A percentile compares a stretch with the other conserved stretches of the same genome.
Evolutionary conservation across 2,329 filamentous ascomycete genomes (phyloP).

Genomic region (Cladosporium sp.): DNA sequence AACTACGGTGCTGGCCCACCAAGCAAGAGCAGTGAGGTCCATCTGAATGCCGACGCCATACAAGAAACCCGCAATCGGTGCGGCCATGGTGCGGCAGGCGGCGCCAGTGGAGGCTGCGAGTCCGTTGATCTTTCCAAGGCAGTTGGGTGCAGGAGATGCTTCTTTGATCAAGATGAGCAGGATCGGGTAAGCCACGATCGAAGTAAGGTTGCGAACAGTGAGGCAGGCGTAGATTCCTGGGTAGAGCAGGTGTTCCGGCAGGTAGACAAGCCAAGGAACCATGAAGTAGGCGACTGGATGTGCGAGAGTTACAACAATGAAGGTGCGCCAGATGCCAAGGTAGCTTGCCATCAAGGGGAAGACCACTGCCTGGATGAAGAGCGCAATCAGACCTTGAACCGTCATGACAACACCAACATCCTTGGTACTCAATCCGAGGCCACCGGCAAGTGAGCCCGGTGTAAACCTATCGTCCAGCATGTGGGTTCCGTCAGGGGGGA

Average conservation of each 20-base stretch:
- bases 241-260: constrained; percentile 52
- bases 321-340: constrained; percentile 63
- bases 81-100: constrained; percentile 63
- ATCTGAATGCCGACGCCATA: constrained; percentile 58
- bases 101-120: constrained; percentile 68
- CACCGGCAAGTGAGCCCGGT: constrained; percentile 46
- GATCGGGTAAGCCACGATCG: constrained; percentile 64
- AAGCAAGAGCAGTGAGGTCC: constrained; percentile 57
- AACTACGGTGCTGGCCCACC: constrained; percentile 56
- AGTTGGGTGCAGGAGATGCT: constrained; percentile 57
- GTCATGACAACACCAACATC: constrained; percentile 65
- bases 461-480: constrained; percentile 21
- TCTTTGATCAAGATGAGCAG: constrained; percentile 69
- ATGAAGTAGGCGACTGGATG: constrained; percentile 66
- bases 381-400: constrained; percentile 65
- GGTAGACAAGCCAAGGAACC: constrained; percentile 61
- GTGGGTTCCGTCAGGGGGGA: constrained; percentile 35
- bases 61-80: constrained; percentile 62
- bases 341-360: constrained; percentile 61
- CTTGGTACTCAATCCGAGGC: constrained; percentile 61
- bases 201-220: constrained; percentile 60
- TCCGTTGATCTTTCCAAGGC: constrained; percentile 67
- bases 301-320: constrained; percentile 59
- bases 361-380: constrained; percentile 67
- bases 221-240: constrained; percentile 62